phyloP scores from a whole-genome alignment of 1,139 yeast species.

The Suhomyces maxii region DNA sequence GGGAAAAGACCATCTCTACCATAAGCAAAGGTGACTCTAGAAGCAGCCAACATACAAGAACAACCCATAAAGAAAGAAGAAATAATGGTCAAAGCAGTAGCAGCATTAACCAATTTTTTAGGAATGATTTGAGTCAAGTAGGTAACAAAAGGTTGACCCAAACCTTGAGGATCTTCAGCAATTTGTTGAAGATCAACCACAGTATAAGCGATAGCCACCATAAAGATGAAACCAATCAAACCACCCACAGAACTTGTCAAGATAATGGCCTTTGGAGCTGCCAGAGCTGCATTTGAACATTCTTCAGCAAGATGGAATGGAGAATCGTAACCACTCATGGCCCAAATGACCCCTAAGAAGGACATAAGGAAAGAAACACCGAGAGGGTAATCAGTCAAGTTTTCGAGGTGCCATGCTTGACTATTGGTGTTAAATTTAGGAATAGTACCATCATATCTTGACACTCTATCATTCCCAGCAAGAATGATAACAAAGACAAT shows the following conservation, averaged over 20 bases:
- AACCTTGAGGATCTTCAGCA: conserved; percentile 47
- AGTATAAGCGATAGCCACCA: conserved; percentile 67
- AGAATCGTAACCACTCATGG: conserved; percentile 75
- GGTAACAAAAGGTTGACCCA: conserved; percentile 69
- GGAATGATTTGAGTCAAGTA: conserved; percentile 54
- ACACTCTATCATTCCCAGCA: conserved; percentile 50
- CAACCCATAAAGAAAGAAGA: conserved; percentile 68
- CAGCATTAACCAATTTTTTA: conserved; percentile 47
- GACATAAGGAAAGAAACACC: conserved; percentile 63
- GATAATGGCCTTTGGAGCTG: conserved; percentile 68
- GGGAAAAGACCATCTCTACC: conserved; percentile 74
- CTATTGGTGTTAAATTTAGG: conserved; percentile 53
- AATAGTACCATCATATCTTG: conserved; percentile 20
- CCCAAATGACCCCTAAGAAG: conserved; percentile 70
- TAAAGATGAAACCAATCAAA: conserved; percentile 58
- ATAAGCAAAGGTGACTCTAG: conserved; percentile 68
- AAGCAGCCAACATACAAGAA: conserved; percentile 70
- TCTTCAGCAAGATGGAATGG: conserved; percentile 76
- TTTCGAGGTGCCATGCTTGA: conserved; percentile 56
- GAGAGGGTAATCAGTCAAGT: conserved; percentile 66
- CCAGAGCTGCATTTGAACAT: conserved; percentile 62
- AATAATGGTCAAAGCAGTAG: conserved; percentile 60
- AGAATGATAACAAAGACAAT: conserved; percentile 59
- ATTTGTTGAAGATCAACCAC: conserved; percentile 54
- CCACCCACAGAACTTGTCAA: conserved; percentile 67